Percentiles rank a stretch among this genome's conserved stretches.
Conservation (phyloP, 306 rosid genomes). For the Quercus mongolica region DNA sequence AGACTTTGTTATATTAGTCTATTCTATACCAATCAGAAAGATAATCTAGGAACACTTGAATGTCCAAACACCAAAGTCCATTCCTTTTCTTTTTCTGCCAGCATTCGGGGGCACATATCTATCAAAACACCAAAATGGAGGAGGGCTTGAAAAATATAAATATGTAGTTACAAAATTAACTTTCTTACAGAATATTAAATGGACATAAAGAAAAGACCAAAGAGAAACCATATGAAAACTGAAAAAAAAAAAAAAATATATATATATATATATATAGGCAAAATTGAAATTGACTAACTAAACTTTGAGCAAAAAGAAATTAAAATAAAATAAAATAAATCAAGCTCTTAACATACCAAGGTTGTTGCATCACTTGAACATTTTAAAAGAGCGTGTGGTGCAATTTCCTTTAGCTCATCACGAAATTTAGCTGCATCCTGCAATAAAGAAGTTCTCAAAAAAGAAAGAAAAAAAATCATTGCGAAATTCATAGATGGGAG, state of each 20-base stretch:
- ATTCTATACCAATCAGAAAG: background rate
- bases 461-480: background rate
- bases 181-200: background rate
- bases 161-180: background rate
- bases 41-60: background rate
- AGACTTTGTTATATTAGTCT: background rate
- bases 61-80: background rate
- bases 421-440: constrained; percentile 95
- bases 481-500: constrained; percentile 1
- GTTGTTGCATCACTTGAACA: constrained; percentile 94
- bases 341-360: constrained; percentile 40
- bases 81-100: background rate
- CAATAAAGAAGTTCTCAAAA: background rate
- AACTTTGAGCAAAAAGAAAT: background rate
- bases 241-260: background rate
- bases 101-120: background rate
- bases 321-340: background rate
- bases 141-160: background rate
- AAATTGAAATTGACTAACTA: background rate
- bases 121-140: constrained; percentile 19
- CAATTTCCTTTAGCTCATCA: constrained; percentile 70
- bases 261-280: background rate
- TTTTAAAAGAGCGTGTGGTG: constrained; percentile 77
- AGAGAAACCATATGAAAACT: background rate
- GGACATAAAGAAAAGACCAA: background rate